These are phyloP conservation scores for Aspergillus pseudoterreus DNA, from an alignment of 2,329 filamentous ascomycete species.

Conservation along the genomic window DNA sequence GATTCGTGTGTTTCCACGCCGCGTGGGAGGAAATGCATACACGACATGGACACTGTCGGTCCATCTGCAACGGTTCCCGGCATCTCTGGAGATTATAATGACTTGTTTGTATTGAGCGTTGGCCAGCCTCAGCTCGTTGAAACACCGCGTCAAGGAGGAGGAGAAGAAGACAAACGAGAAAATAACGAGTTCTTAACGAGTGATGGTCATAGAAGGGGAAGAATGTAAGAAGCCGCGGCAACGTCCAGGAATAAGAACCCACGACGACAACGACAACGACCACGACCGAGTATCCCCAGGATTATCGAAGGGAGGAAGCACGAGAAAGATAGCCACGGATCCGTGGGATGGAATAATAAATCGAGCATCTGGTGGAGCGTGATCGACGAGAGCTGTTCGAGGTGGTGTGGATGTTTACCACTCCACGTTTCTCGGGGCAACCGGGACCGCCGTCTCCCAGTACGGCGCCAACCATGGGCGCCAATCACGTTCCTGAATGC, in stretches of 20 bases:
- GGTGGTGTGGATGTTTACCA: slow-evolving; percentile 22
- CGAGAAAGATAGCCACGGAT: slow-evolving; percentile 4
- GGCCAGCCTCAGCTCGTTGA: slow-evolving; percentile 35
- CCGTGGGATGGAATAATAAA: slow-evolving; percentile 9
- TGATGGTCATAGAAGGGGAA: not conserved
- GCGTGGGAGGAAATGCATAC: slow-evolving; percentile 40
- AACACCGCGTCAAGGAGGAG: slow-evolving; percentile 10
- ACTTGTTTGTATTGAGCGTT: slow-evolving; percentile 24
- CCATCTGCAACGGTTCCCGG: slow-evolving; percentile 59
- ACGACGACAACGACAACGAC: not conserved
- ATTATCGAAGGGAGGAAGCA: slow-evolving; percentile 1
- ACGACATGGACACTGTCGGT: slow-evolving; percentile 65
- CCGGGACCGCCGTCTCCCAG: slow-evolving; percentile 7
- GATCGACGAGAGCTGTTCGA: slow-evolving; percentile 14
- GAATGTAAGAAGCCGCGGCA: not conserved
- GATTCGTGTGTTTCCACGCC: too few relatives aligned
- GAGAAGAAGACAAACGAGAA: slow-evolving; percentile 7
- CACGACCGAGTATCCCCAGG: slow-evolving; percentile 4
- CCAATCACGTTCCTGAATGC: not conserved
- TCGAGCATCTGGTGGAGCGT: slow-evolving; percentile 17
- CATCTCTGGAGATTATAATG: slow-evolving; percentile 44
- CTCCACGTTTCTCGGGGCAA: slow-evolving; percentile 28
- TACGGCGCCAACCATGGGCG: slow-evolving; percentile 6
- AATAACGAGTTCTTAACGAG: not conserved
- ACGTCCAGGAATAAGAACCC: not conserved